phyloP scores from a whole-genome alignment of 805 yeast species.

The Ascoidea rubescens region DNA sequence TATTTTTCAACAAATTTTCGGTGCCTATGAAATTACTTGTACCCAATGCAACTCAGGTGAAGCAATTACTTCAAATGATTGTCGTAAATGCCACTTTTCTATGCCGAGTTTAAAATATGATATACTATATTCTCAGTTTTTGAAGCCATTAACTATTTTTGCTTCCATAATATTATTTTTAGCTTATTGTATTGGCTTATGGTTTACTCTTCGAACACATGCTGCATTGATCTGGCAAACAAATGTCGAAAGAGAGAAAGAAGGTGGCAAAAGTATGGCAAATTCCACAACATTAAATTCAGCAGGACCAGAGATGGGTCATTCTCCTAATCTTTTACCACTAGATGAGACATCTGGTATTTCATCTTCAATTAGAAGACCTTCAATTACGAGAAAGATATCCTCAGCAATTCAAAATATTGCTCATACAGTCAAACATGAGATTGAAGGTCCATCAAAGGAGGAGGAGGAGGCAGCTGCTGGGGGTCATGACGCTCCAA shows the following conservation, averaged over 20 bases:
- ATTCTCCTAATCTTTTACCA: slow-evolving; percentile 9
- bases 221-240: slow-evolving; percentile 94
- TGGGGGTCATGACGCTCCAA: slow-evolving; percentile 94
- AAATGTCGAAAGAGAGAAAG: slow-evolving; percentile 30
- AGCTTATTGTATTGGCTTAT: slow-evolving; percentile 78
- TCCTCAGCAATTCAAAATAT: neutral
- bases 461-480: slow-evolving; percentile 18
- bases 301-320: slow-evolving; percentile 4
- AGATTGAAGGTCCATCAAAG: neutral
- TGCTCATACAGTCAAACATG: neutral
- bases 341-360: slow-evolving; percentile 4
- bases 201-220: slow-evolving; percentile 90
- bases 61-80: slow-evolving; percentile 18
- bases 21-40: slow-evolving; percentile 71
- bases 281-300: neutral
- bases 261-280: slow-evolving; percentile 1
- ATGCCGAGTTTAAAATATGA: slow-evolving; percentile 69
- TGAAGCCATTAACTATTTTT: slow-evolving; percentile 69
- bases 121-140: slow-evolving; percentile 45
- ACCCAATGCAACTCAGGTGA: slow-evolving; percentile 28
- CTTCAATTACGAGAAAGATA: slow-evolving; percentile 3
- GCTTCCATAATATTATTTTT: slow-evolving; percentile 72
- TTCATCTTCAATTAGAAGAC: neutral
- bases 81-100: slow-evolving; percentile 59
- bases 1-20: slow-evolving; percentile 77